Evolutionary conservation across 208 protist genomes (phyloP), one percentile per base, ranked within the genome.

Genomic region (Trypanosoma lewisi): DNA sequence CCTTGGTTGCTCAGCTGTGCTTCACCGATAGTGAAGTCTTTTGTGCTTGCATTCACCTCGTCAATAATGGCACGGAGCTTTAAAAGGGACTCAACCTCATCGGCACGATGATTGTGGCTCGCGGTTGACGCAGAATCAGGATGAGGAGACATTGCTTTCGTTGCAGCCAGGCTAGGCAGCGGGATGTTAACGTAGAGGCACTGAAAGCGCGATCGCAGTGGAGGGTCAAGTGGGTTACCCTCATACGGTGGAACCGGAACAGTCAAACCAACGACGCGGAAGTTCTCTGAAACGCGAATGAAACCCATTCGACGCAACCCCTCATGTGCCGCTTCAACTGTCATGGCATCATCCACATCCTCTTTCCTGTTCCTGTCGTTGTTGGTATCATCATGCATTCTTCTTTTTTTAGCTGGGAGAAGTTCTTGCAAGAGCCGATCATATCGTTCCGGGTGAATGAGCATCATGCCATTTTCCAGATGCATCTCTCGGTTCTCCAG

Each of bases 401-500:
- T 44, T 36, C 59, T 30, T 21, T 47, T 37, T 17, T 63, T 57
- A 7, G 19, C 42, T n/a, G 31, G 45, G 52, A 88, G 41, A 2
- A 80, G 50, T 45, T 88, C 80, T 49, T 63, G 68, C 45, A 85
- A 66, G 4, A 98, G 82, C 30, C 80, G 55, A 59, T 97, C 93
- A 69, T 95, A 98, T 6, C 96, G 87, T n/a, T 72, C 76, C 0
- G 87, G 87, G 55, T 87, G 75, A 45, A 97, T 88, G 16, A 98
- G 82, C 30, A 96, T 93, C 28, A 80, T 66, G 27, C 96, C 95
- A 66, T 98, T 96, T 60, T 98, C 93, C 0, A 98, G 81, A 39
- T 85, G 71, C 97, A 99, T 98, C 71, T 99, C 97, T 12, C 96
- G 70, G 65, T 98, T 99, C 60, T 98, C 91, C 9, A 98, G 73